A percentile compares a stretch with the other conserved stretches of the same genome.
These are phyloP conservation scores for Pichia sp. DNA, from an alignment of 1,139 yeast genomes.

Conservation along the genomic window DNA sequence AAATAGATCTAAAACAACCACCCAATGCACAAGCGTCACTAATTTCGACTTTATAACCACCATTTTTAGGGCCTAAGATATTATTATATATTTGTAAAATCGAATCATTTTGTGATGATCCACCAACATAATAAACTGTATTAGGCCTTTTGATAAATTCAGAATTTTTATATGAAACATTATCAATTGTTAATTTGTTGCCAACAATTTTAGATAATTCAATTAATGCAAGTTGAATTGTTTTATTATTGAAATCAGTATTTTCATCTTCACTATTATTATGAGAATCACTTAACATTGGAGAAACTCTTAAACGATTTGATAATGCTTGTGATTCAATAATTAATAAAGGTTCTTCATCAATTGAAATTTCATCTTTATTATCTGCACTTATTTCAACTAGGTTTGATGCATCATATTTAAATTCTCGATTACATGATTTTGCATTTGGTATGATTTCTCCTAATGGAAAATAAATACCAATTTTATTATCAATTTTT, in stretches of 20 bases:
- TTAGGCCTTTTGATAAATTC: conserved; percentile 55
- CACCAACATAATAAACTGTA: conserved; percentile 79
- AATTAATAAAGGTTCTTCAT: conserved; percentile 69
- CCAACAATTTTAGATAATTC: conserved; percentile 36
- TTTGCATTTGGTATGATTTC: conserved; percentile 83
- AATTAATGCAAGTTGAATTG: conserved; percentile 9
- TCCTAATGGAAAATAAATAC: conserved; percentile 80
- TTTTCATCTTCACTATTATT: conserved; percentile 2
- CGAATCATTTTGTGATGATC: conserved; percentile 68
- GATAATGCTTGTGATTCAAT: conserved; percentile 85
- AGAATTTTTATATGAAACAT: conserved; percentile 37
- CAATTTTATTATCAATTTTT: conserved; percentile 35
- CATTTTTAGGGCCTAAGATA: conserved; percentile 57
- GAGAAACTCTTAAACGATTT: conserved; percentile 73
- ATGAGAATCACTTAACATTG: conserved; percentile 41
- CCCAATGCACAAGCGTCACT: conserved; percentile 93
- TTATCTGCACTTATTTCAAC: conserved; percentile 16
- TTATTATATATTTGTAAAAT: conserved; percentile 65
- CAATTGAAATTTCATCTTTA: conserved; percentile 27
- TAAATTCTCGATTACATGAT: conserved; percentile 49
- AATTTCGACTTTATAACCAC: conserved; percentile 67
- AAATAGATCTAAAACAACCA: conserved; percentile 85
- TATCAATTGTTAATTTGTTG: conserved; percentile 40
- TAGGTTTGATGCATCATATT: conserved; percentile 31
- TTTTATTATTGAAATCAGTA: conserved; percentile 4